phyloP scores from a whole-genome alignment of 352 stramenopile species.

The Phytophthora gonapodyides region DNA sequence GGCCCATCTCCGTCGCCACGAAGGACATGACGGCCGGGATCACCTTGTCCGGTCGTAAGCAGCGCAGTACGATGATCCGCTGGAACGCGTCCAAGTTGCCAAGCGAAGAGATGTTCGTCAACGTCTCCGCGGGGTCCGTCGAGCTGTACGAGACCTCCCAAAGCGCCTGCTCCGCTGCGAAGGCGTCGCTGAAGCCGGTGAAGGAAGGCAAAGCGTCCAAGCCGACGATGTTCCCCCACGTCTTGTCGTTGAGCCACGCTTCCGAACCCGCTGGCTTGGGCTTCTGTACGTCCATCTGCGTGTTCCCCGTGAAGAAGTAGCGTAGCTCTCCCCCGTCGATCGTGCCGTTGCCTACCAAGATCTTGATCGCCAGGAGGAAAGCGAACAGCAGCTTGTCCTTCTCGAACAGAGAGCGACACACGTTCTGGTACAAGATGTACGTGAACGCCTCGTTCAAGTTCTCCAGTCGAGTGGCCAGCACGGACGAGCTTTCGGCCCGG shows the following conservation, averaged over 20 bases:
- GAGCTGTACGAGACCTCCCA: slow-evolving; percentile 88
- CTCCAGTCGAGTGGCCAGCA: slow-evolving; percentile 80
- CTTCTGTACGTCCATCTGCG: slow-evolving; percentile 88
- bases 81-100: slow-evolving; percentile 85
- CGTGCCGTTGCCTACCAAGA: slow-evolving; percentile 81
- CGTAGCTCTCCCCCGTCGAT: slow-evolving; percentile 83
- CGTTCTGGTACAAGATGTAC: slow-evolving; percentile 94
- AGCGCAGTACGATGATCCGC: slow-evolving; percentile 90
- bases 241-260: slow-evolving; percentile 88
- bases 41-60: slow-evolving; percentile 93
- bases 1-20: slow-evolving; percentile 88
- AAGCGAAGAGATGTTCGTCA: slow-evolving; percentile 60
- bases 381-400: slow-evolving; percentile 97
- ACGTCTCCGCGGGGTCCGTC: slow-evolving; percentile 77
- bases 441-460: slow-evolving; percentile 96
- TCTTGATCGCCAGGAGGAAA: slow-evolving; percentile 94
- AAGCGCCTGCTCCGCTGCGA: slow-evolving; percentile 53
- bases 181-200: slow-evolving; percentile 51
- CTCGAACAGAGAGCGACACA: slow-evolving; percentile 97
- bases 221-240: slow-evolving; percentile 88
- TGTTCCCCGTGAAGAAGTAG: slow-evolving; percentile 94
- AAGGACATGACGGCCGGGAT: slow-evolving; percentile 92
- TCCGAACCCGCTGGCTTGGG: slow-evolving; percentile 62
- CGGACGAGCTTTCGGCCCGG: slow-evolving; percentile 72
- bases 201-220: slow-evolving; percentile 67